Evolutionary conservation across 805 yeast genomes (phyloP), one percentile per base, ranked within the genome.

Genomic region (Starmera caribaea): DNA sequence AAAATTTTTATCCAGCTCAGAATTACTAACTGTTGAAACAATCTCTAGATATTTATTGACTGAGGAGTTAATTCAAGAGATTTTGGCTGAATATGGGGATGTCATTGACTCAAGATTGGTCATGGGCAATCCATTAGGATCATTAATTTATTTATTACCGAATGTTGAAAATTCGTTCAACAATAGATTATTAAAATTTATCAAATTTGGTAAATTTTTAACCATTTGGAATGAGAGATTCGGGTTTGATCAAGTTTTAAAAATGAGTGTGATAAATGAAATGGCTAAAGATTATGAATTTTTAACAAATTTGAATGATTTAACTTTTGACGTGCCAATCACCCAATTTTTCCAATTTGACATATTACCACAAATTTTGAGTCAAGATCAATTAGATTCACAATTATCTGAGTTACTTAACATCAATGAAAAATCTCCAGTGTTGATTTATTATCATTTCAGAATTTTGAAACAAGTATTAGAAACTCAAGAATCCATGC

Each of bases 41-140:
- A 21, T 21, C 8, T 14, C 34, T 4, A 34, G 30, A 6, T 41
- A 30, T 11, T 48, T 55, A 8, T 38, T 50, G 2, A 50, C 53
- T 1, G 43, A 46, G 9, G 42, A 52, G 8, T 38, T 54, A 3
- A 36, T 41, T 4, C 35, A 30, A 2, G 51, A 58, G 7, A 29
- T 53, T 34, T 40, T 59, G 17, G 39, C 34, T 0, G 47, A 54
- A 5, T 57, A 62, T 53, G 58, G 66, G 12, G 51, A 55, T 1
- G 24, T 31, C 3, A 45, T 64, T 29, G 68, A 66, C 41, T 52
- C 61, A 10, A 54, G 63, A 32, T 43, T 75, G 16, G 51, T 79
- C 0, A 49, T 74, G 21, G 69, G 75, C 0, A 74, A 73, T 46
- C 66, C 75, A 2, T 49, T 76, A 36, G 69, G 61, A 21, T 58